These are phyloP conservation scores for Cyclotella cryptica DNA, from an alignment of 108 stramenopile genomes.

Conservation along the genomic window DNA sequence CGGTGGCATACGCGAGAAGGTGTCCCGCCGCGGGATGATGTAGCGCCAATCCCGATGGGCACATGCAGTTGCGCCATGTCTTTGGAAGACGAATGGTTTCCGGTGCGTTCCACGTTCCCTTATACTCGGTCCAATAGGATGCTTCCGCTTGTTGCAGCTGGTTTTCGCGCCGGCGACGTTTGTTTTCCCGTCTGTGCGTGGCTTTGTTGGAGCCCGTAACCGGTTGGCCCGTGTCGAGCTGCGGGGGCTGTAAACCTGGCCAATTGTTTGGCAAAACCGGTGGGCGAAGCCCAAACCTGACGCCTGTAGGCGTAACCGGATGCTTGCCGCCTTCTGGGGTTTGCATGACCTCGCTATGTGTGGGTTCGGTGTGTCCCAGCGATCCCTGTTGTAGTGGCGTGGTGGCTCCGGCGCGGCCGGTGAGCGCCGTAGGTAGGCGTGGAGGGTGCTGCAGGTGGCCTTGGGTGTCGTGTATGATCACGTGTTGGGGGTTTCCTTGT, in stretches of 20 bases:
- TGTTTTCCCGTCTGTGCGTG: not conserved
- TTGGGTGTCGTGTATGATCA: too few relatives aligned
- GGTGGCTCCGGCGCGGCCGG: too few relatives aligned
- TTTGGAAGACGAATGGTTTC: not conserved
- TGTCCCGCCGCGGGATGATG: slow-evolving; percentile 15
- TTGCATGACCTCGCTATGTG: too few relatives aligned
- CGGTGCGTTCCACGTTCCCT: not conserved
- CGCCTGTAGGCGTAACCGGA: too few relatives aligned
- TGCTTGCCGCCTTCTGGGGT: too few relatives aligned
- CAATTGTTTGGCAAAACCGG: too few relatives aligned
- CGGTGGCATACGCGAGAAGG: slow-evolving; percentile 18
- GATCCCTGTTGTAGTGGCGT: too few relatives aligned
- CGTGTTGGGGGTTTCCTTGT: too few relatives aligned
- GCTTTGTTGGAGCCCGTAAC: not conserved
- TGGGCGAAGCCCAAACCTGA: too few relatives aligned
- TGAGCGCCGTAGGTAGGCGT: too few relatives aligned
- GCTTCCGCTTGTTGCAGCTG: not conserved
- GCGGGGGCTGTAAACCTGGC: not conserved
- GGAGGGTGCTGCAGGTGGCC: too few relatives aligned
- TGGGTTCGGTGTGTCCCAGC: too few relatives aligned
- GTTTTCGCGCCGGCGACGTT: not conserved
- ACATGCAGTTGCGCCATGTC: slow-evolving; percentile 23
- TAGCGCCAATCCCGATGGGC: slow-evolving; percentile 19
- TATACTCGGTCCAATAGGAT: slow-evolving; percentile 1
- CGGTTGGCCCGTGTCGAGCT: not conserved